Evolutionary conservation across 352 stramenopile species (phyloP).

Genomic region (Phytophthora aleatoria): DNA sequence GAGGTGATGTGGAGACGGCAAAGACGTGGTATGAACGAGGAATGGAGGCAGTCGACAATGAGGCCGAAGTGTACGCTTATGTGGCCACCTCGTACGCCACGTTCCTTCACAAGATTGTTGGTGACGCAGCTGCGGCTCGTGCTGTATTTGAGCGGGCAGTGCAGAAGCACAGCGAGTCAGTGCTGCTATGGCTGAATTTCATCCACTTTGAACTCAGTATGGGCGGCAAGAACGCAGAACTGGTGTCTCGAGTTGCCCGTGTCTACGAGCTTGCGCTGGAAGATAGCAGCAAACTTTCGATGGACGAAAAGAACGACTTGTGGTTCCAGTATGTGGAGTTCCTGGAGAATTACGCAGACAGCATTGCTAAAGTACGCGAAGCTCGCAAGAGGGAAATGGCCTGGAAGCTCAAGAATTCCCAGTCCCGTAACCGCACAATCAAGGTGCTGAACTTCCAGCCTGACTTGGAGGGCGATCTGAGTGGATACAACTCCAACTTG

Average conservation of each 20-base stretch:
- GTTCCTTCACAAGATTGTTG: slow-evolving; percentile 57
- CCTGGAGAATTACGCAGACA: slow-evolving; percentile 57
- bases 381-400: slow-evolving; percentile 55
- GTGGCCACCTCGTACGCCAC: slow-evolving; percentile 62
- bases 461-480: slow-evolving; percentile 16
- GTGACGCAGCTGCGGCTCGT: slow-evolving; percentile 46
- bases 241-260: slow-evolving; percentile 45
- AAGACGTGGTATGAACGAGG: slow-evolving; percentile 63
- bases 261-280: slow-evolving; percentile 58
- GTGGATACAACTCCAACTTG: slow-evolving; percentile 41
- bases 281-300: slow-evolving; percentile 55
- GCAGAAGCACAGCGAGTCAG: slow-evolving; percentile 45
- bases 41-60: slow-evolving; percentile 44
- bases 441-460: slow-evolving; percentile 64
- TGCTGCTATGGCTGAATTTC: slow-evolving; percentile 71
- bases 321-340: slow-evolving; percentile 85
- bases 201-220: slow-evolving; percentile 71
- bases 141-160: slow-evolving; percentile 50
- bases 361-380: slow-evolving; percentile 52
- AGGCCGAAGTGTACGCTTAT: slow-evolving; percentile 54
- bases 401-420: slow-evolving; percentile 71
- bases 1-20: slow-evolving; percentile 50
- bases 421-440: slow-evolving; percentile 55
- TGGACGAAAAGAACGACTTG: slow-evolving; percentile 81
- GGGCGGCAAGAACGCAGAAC: slow-evolving; percentile 21